Evolutionary conservation across 768 basidiomycete species (phyloP), one percentile per base, ranked within the genome.

Genomic region (Trichaptum fuscoviolaceum): DNA sequence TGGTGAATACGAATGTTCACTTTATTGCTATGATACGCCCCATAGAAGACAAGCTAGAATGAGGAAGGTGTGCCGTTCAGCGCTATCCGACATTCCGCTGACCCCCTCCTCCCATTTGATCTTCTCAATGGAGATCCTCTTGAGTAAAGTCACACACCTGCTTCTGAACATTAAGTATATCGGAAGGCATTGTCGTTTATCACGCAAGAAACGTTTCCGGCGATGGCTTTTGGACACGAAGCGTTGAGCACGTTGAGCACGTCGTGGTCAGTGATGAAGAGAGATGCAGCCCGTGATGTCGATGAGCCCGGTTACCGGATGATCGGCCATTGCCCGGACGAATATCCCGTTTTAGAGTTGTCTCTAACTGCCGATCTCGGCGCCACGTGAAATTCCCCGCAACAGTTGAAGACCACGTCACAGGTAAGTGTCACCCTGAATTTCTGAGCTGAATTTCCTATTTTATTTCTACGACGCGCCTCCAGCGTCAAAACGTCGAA

Each of bases 1-100:
- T 95, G 81, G 76, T 99, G 96, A 68, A 98, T 93, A 65, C 84
- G 76, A 69, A 98, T 78, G 75, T 99, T 99, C 68, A 87, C 78
- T 27, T 85, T 86, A 75, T 96, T 89, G 18, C 87, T 81, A 76
- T 97, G 95, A 77, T 97, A 97, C 63, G 94, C 89, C 23, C 93
- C 94, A 75, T 98, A 98, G 82, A 96, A 96, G 26, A 89, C 82
- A 73, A 98, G 84, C 94, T 97, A 68, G 26, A 63, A 65, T 58
- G 20, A 64, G 24, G 15, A 23, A 17, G 59, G 8, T 30, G 30
- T 2, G 2, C 8, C 30, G 30, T 30, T 30, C 30, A 30, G 30
- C 30, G 30, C 30, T 8, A 8, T 30, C 30, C 30, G 30, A 30
- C 30, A 30, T 30, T 30, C 8, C 30, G 8, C 8, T 30, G 8